phyloP scores from a whole-genome alignment of 345 rosid species.

The Populus euphratica region DNA sequence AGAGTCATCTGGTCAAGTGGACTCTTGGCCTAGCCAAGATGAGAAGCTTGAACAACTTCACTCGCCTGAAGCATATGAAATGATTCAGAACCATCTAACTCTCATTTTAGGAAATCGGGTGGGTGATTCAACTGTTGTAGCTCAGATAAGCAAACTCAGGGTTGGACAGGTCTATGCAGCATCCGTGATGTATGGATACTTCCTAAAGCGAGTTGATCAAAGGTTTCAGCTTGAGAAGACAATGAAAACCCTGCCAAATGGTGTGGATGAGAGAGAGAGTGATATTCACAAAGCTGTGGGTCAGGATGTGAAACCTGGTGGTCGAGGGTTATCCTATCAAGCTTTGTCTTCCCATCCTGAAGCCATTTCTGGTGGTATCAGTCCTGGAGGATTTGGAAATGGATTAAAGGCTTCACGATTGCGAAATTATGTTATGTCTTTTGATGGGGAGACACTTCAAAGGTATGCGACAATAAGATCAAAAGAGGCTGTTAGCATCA shows the following conservation, averaged over 20 bases:
- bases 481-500: slow-evolving; percentile 78
- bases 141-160: slow-evolving; percentile 78
- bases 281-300: slow-evolving; percentile 28
- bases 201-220: slow-evolving; percentile 87
- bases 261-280: slow-evolving; percentile 28
- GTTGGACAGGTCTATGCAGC: slow-evolving; percentile 99
- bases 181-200: slow-evolving; percentile 94
- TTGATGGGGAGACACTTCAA: slow-evolving; percentile 90
- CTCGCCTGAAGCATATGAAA: slow-evolving; percentile 83
- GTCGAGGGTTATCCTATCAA: slow-evolving; percentile 29
- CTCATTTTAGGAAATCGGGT: slow-evolving; percentile 71
- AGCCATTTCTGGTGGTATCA: slow-evolving; percentile 53
- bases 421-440: slow-evolving; percentile 81
- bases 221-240: slow-evolving; percentile 95
- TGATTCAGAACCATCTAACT: slow-evolving; percentile 92
- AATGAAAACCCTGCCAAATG: slow-evolving; percentile 76
- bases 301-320: slow-evolving; percentile 30
- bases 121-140: slow-evolving; percentile 53
- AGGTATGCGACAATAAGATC: slow-evolving; percentile 90
- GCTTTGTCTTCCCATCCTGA: slow-evolving; percentile 57
- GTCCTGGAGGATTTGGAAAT: slow-evolving; percentile 53
- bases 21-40: slow-evolving; percentile 62
- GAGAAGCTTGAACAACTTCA: slow-evolving; percentile 72
- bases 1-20: slow-evolving; percentile 58
- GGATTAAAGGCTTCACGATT: slow-evolving; percentile 62